Percentiles rank a stretch among this genome's conserved stretches.
Evolutionary conservation across 2,329 filamentous ascomycete species (phyloP).

Genomic region (Graphilbum fragrans): DNA sequence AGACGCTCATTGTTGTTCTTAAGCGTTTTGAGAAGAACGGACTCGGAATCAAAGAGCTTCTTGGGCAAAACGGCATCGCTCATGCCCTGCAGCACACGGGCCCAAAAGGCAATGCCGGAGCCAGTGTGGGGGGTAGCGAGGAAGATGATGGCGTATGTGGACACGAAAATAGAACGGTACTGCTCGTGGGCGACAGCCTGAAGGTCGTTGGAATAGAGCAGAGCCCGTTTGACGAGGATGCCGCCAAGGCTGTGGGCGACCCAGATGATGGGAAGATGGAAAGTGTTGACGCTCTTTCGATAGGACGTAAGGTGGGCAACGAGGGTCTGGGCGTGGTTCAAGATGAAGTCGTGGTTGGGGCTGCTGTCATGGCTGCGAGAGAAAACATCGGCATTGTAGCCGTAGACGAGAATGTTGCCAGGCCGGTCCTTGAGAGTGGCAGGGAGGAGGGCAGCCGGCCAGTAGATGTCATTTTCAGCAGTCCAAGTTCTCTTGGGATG

Average conservation of each 20-base stretch:
- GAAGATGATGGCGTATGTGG: conserved; percentile 66
- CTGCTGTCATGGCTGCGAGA: conserved; percentile 30
- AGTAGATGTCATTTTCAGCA: conserved; percentile 46
- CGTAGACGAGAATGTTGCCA: conserved; percentile 58
- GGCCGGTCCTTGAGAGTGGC: conserved; percentile 40
- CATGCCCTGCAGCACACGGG: conserved; percentile 54
- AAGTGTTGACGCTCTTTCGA: conserved; percentile 43
- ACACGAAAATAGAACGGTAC: conserved; percentile 57
- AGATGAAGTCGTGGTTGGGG: conserved; percentile 54
- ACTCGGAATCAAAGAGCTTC: conserved; percentile 54
- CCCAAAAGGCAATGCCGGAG: conserved; percentile 57
- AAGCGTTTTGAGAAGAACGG: conserved; percentile 57
- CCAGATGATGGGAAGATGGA: conserved; percentile 59
- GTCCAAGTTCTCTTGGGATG: conserved; percentile 53
- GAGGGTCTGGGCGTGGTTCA: conserved; percentile 60
- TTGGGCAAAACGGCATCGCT: conserved; percentile 52
- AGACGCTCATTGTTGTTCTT: conserved; percentile 63
- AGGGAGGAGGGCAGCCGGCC: conserved; percentile 58
- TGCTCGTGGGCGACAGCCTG: conserved; percentile 48
- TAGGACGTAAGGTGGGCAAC: conserved; percentile 51
- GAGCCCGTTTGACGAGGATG: conserved; percentile 56
- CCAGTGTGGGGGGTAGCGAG: conserved; percentile 66
- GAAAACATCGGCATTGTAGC: conserved; percentile 59
- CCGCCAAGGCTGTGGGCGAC: conserved; percentile 65
- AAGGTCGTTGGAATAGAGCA: conserved; percentile 55